Evolutionary conservation across 208 protist genomes (phyloP), one percentile per base, ranked within the genome.

Genomic region (Crithidia expoeki): DNA sequence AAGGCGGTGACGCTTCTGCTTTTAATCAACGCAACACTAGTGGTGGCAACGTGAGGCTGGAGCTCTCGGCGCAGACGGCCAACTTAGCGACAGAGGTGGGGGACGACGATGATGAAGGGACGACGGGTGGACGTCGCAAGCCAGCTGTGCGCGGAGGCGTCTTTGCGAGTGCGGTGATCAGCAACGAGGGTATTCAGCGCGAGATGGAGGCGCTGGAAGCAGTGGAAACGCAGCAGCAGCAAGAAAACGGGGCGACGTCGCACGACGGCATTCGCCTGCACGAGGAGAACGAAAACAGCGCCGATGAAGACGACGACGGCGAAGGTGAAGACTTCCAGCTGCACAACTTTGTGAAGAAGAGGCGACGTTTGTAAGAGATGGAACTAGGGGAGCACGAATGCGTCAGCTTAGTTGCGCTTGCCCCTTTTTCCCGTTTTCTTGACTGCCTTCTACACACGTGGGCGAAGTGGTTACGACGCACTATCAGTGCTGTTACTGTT

Each of bases 191-290:
- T 19, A 90, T 94, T 55, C 66, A 67, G 50, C 73, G 82, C 0
- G 89, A 94, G 74, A 91, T 94, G 89, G 74, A 88, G 52, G 83
- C 81, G 38, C 72, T 94, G 38, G 84, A 69, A 4, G 75, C 81
- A 17, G 55, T 79, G 38, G 79, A 90, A 25, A 56, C 30, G 33
- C 46, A 68, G 28, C 67, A 65, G 30, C 57, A 74, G 44, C 72
- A 71, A 53, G 9, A 25, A 6, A 53, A 11, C 12, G 32, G 9
- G 3, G 23, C 25, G 49, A 19, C 49, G 2, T 25, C 23, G 11
- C 36, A 79, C 23, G 78, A 83, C 25, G 79, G 79, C 30, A 80
- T 84, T 68, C 79, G 63, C 21, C 46, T 79, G 2, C 71, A 59
- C 19, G 56, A 67, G 6, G 56, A 40, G 14, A 51, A 65, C 27